Base-by-base conservation (phyloP, 2,329 filamentous ascomycete genomes). In the Fragosphaeria purpurea region DNA sequence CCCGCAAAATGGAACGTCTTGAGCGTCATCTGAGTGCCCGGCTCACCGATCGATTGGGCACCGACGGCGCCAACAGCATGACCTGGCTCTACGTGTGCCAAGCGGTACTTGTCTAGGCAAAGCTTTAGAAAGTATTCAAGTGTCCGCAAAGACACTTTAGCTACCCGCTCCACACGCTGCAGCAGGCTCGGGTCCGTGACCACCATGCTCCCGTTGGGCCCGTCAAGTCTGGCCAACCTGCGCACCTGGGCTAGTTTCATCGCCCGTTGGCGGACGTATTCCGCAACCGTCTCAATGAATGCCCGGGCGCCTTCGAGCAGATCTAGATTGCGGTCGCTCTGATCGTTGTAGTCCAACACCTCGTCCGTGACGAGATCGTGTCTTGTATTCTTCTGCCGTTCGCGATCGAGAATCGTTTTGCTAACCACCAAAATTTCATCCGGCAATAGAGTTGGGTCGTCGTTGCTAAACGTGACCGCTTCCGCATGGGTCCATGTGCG, bases 1-100 rank as follows among this genome's bases (percentile, higher is more conserved):
- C 93, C 93, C 64, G 93, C 93, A 73, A 98, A 98, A 85, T 97
- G 93, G 81, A 97, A 97, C 64, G 93, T 97, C 71, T 97, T 97
- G 56, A 98, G 72, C 1, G 93, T 98, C 93, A 98, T 98, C 68
- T 98, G 93, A 1, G 93, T 98, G 65, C 93, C 93, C 0, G 93
- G 93, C 63, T 98, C 93, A 69, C 93, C 93, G 60, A 98, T 98
- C 1, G 91, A 97, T 67, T 98, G 93, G 1, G 93, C 93, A 57
- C 93, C 93, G 39, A 97, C 89, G 12, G 93, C 93, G 55, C 93
- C 93, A 0, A 98, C 93, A 5, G 93, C 90, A 62, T 97, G 91
- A 3, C 93, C 93, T 10, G 93, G 90, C 64, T 98, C 90, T 22
- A 95, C 87, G 57, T 88, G 87, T 1, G 91, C 91, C 65, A 84